phyloP scores from a whole-genome alignment of 768 basidiomycete species.

The Xerocomellus chrysenteron region DNA sequence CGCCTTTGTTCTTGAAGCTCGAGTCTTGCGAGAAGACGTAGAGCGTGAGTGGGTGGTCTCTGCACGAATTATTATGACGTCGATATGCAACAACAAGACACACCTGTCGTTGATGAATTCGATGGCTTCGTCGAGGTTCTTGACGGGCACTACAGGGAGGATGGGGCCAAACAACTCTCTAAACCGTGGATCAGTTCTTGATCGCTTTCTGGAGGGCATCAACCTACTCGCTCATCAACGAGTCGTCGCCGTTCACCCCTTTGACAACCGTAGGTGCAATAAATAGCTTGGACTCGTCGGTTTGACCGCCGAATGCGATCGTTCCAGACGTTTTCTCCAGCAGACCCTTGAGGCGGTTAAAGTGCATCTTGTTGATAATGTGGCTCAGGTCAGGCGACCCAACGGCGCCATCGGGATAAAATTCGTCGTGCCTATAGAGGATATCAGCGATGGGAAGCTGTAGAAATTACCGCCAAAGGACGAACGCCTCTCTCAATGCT shows the following conservation, averaged over 20 bases:
- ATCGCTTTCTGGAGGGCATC: neutral
- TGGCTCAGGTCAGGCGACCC: constrained; percentile 47
- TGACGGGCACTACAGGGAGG: constrained; percentile 70
- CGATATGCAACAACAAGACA: constrained; percentile 12
- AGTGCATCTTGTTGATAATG: constrained; percentile 54
- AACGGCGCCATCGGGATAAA: constrained; percentile 45
- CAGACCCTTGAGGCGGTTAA: constrained; percentile 57
- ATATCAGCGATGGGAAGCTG: neutral
- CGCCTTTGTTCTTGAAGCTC: constrained; percentile 61
- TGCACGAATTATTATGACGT: constrained; percentile 23
- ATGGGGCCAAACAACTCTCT: constrained; percentile 88
- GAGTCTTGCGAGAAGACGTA: constrained; percentile 72
- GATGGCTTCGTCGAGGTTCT: constrained; percentile 70
- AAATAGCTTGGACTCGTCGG: constrained; percentile 54
- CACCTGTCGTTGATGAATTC: constrained; percentile 62
- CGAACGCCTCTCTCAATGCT: constrained; percentile 45
- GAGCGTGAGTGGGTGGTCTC: constrained; percentile 71
- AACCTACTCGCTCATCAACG: constrained; percentile 73
- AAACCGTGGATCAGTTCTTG: neutral
- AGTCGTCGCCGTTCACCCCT: constrained; percentile 60
- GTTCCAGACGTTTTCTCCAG: constrained; percentile 67
- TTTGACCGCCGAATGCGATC: constrained; percentile 62
- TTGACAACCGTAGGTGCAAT: constrained; percentile 74
- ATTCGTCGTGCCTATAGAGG: constrained; percentile 22
- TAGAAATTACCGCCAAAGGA: neutral